Evolutionary conservation across 2,329 filamentous ascomycete genomes (phyloP), one percentile per base, ranked within the genome.

Genomic region (Botrytis porri): DNA sequence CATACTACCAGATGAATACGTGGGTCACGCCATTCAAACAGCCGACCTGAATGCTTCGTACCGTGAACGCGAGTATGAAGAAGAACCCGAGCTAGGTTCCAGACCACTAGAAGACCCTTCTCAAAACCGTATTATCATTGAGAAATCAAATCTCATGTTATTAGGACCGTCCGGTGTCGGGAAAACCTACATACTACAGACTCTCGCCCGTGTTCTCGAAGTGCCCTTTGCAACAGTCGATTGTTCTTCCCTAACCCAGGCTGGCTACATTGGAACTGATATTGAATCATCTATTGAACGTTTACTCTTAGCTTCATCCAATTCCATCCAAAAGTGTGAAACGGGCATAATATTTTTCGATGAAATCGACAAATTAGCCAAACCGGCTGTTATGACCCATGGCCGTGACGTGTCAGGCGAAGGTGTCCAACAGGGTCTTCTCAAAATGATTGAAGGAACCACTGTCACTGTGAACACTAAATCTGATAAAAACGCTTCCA

Each of bases 331-430:
- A 73, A 90, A 92, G 71, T 92, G 94, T 12, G 95, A 99, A 81
- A 89, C 93, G 70, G 96, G 96, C 8, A 98, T 99, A 72, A 94
- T 99, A 64, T 96, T 97, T 72, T 86, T 99, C 32, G 96, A 99
- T 78, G 96, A 99, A 83, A 94, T 99, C 72, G 96, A 99, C 85
- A 99, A 99, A 83, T 95, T 98, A 73, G 95, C 96, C 2, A 93
- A 93, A 54, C 90, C 93, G 39, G 95, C 96, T 80, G 92, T 95
- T 54, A 78, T 80, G 76, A 80, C 79, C 2, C 94, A 97, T 74
- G 95, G 95, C 32, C 93, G 97, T 78, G 96, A 99, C 80, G 96
- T 99, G 4, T 93, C 95, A 29, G 96, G 96, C 35, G 96, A 98
- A 84, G 96, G 96, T 70, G 96, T 98, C 0, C 96, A 99, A 80